These are phyloP conservation scores for Cephaloascus fragrans DNA, from an alignment of 805 yeast genomes.

Conservation along the genomic window DNA sequence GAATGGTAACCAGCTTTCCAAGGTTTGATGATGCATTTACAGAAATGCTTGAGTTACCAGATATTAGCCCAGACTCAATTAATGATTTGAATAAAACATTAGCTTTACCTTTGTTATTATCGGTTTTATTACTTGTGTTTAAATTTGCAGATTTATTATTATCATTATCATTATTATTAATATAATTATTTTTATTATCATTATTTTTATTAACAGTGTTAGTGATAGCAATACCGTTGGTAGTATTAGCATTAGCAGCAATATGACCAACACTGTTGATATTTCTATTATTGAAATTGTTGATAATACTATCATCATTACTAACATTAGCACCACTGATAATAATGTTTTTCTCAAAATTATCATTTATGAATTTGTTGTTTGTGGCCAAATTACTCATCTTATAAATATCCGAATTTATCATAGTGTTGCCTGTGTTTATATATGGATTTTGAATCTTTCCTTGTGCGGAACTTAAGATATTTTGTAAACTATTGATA, in stretches of 20 bases:
- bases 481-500: constrained; percentile 11
- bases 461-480: constrained; percentile 7
- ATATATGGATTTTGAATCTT: too few species aligned
- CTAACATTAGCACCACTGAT: too few species aligned
- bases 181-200: not conserved
- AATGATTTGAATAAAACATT: constrained; percentile 23
- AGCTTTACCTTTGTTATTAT: constrained; percentile 10
- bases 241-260: constrained; percentile 5
- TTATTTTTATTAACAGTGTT: not conserved
- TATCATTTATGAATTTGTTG: too few species aligned
- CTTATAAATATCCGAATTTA: too few species aligned
- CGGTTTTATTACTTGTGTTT: constrained; percentile 1
- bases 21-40: not conserved
- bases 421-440: too few species aligned
- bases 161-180: constrained; percentile 4
- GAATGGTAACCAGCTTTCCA: constrained; percentile 4
- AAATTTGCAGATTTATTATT: constrained; percentile 10
- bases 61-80: constrained; percentile 20
- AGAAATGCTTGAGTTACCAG: constrained; percentile 3
- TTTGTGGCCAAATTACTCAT: too few species aligned
- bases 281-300: not conserved
- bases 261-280: not conserved
- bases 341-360: too few species aligned
- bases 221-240: constrained; percentile 4
- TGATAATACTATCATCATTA: not conserved